Evolutionary conservation across 192 early-diverging fungal species (phyloP).

Genomic region (Umbelopsis vinacea): DNA sequence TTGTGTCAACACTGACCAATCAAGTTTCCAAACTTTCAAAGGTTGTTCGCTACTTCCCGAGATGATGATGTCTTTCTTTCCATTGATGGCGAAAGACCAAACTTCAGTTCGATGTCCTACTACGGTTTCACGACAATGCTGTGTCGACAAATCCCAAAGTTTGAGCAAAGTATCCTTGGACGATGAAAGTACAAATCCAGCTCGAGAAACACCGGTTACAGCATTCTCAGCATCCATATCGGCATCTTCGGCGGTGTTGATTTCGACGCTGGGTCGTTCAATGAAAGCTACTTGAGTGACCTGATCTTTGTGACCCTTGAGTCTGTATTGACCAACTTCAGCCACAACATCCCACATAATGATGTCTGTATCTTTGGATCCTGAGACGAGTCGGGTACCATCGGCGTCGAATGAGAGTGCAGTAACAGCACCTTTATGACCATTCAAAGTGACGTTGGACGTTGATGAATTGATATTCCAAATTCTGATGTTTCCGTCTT

Average conservation of each 20-base stretch:
- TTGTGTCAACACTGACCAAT: constrained; percentile 57
- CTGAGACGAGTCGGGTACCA: constrained; percentile 87
- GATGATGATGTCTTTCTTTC: constrained; percentile 68
- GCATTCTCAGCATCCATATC: constrained; percentile 15
- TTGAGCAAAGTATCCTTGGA: constrained; percentile 97
- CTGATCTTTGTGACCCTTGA: constrained; percentile 96
- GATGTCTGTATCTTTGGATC: constrained; percentile 91
- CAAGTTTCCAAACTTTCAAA: constrained; percentile 88
- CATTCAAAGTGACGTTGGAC: constrained; percentile 80
- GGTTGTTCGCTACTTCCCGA: constrained; percentile 87
- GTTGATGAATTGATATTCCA: constrained; percentile 69
- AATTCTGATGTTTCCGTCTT: constrained; percentile 91
- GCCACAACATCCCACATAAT: constrained; percentile 95
- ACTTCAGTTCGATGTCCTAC: constrained; percentile 93
- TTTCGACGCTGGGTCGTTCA: constrained; percentile 1
- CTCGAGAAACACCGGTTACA: constrained; percentile 51
- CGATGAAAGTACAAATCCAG: constrained; percentile 80
- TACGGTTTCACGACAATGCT: constrained; percentile 94
- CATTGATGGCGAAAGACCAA: constrained; percentile 81
- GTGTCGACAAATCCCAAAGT: constrained; percentile 94
- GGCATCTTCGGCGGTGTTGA: not conserved
- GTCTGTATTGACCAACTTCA: constrained; percentile 85
- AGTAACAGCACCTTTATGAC: constrained; percentile 87
- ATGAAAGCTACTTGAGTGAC: constrained; percentile 80
- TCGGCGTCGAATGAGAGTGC: constrained; percentile 80